These are phyloP conservation scores for Protomyces inouyei DNA, from an alignment of 1,139 yeast species.

Conservation along the genomic window DNA sequence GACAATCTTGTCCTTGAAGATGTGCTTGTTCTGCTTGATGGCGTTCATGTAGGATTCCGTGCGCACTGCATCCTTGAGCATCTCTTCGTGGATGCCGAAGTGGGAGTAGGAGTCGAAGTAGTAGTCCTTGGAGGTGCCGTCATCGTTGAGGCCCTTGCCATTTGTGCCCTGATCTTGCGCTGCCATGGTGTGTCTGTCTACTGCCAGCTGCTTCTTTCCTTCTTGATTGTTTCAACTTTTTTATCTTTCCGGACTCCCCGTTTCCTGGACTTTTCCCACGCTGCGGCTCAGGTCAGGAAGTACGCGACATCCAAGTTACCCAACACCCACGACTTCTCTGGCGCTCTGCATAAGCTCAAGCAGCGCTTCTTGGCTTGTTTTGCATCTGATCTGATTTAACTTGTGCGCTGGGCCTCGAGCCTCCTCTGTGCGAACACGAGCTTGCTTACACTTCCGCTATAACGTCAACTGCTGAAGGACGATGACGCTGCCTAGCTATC, in stretches of 20 bases:
- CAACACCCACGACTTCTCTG: too few relatives aligned
- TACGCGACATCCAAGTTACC: too few relatives aligned
- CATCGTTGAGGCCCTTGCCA: slow-evolving; percentile 2
- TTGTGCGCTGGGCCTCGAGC: too few relatives aligned
- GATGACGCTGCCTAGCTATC: slow-evolving; percentile 23
- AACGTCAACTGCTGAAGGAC: neutral
- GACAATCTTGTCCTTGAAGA: slow-evolving; percentile 51
- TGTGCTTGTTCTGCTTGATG: slow-evolving; percentile 51
- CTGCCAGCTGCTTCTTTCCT: neutral
- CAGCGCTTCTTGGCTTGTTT: too few relatives aligned
- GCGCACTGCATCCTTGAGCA: slow-evolving; percentile 54
- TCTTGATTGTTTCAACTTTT: neutral
- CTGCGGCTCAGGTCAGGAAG: too few relatives aligned
- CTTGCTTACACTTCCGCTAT: too few relatives aligned
- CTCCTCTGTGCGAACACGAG: too few relatives aligned
- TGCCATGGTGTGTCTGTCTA: neutral
- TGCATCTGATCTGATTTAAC: too few relatives aligned
- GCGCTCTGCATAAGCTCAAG: too few relatives aligned
- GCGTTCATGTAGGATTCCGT: slow-evolving; percentile 54
- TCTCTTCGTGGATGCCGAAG: slow-evolving; percentile 55
- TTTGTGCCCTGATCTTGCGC: neutral
- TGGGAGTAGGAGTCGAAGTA: slow-evolving; percentile 55
- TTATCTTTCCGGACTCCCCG: too few relatives aligned
- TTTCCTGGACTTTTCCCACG: too few relatives aligned
- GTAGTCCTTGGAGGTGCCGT: slow-evolving; percentile 36